Base-by-base conservation (phyloP, 2,329 filamentous ascomycete species). In the Stemphylium vesicarium region DNA sequence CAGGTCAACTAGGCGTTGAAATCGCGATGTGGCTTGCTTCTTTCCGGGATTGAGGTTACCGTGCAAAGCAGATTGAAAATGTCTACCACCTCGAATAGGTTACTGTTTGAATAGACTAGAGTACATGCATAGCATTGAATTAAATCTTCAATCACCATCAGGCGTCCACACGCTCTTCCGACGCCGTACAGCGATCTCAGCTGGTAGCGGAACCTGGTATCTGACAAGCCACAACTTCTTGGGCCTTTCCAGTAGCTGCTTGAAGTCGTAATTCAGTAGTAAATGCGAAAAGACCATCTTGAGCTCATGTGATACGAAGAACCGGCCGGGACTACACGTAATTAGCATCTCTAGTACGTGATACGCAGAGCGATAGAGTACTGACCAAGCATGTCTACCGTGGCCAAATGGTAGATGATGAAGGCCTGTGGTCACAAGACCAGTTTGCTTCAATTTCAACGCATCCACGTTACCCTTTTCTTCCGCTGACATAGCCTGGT, bases 361-460 rank as follows among this genome's bases (percentile, higher is more conserved):
- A 6, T 26, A n/a, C 22, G 7, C 22, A 6, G 7, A 45, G 0
- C 82, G 80, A 10, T n/a, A 10, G 6, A 32, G 8, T 10, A 63
- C 64, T 48, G n/a, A 57, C 61, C 63, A 66, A 16, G 56, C 82
- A 65, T 86, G 83, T 57, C 80, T 75, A 7, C 85, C 85, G 56
- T 85, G 82, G 0, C 85, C 84, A 68, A 87, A 87, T 0, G 81
- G 75, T 16, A 86, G 65, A 60, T 84, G 81, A 7, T 73, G 66
- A 33, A 80, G 74, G 32, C 79, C 81, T 2, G 84, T 85, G 4
- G 82, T 82, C 11, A 85, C 81, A 75, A 86, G 79, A 3, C 82
- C 79, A 13, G 80, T 60, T 66, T 80, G 77, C 38, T 77, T 79
- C 44, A 69, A 11, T 20, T 59, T 65, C 26, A 68, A 29, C 11